Conservation (phyloP, 163 green algal species). For the Chlamydomonas reinhardtii region DNA sequence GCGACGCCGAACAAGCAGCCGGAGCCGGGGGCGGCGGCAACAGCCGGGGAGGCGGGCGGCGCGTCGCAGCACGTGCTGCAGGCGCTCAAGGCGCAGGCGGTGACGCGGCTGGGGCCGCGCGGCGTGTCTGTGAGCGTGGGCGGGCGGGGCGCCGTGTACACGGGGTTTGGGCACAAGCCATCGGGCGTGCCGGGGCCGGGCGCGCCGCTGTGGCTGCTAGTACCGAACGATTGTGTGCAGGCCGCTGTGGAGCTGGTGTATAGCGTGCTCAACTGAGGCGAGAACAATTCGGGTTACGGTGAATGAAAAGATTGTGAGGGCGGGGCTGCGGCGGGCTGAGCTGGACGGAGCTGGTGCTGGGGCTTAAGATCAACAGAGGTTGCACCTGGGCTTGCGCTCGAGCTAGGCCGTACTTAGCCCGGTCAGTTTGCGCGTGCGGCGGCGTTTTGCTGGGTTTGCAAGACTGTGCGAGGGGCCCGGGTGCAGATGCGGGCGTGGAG, state of each 20-base stretch:
- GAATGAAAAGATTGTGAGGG: too few relatives aligned
- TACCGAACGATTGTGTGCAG: constrained; percentile 33
- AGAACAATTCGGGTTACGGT: too few relatives aligned
- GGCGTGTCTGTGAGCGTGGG: constrained; percentile 30
- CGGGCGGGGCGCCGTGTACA: constrained; percentile 15
- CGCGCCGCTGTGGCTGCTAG: constrained; percentile 38
- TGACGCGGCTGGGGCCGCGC: constrained; percentile 4
- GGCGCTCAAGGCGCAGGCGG: constrained; percentile 4
- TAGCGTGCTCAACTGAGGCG: not conserved
- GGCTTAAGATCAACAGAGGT: too few relatives aligned
- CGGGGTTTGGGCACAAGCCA: constrained; percentile 6
- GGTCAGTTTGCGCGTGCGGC: too few relatives aligned
- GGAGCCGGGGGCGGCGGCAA: not conserved
- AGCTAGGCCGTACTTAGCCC: too few relatives aligned
- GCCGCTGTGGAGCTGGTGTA: constrained; percentile 36
- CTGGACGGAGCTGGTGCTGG: too few relatives aligned
- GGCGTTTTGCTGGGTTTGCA: too few relatives aligned
- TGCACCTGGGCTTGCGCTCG: too few relatives aligned
- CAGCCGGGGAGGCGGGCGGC: not conserved
- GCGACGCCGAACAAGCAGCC: not conserved
- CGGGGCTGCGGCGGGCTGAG: too few relatives aligned
- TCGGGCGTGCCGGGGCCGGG: constrained; percentile 1
- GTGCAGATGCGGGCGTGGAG: too few relatives aligned
- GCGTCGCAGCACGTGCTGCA: not conserved
- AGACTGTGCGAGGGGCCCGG: too few relatives aligned